Evolutionary conservation across 768 basidiomycete species (phyloP), one percentile per base, ranked within the genome.

Genomic region (Collybia sp.): DNA sequence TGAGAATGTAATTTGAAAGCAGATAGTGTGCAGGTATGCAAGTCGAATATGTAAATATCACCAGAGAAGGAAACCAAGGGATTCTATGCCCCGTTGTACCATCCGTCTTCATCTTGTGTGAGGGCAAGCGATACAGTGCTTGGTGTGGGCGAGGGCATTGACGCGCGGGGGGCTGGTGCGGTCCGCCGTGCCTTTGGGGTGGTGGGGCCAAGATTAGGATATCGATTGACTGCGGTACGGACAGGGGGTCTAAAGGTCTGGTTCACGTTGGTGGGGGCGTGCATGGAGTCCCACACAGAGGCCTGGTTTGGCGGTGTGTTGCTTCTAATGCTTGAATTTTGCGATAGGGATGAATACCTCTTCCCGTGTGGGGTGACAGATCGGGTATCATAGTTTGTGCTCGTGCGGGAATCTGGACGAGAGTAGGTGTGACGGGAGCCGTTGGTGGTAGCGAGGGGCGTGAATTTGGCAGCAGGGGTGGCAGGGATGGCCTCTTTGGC

Each of bases 331-430:
- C 59, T 66, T 12, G 60, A 62, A n/a, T 61, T 55, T 43, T 67
- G 66, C 12, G 66, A 64, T 25, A 60, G 56, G 42, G 50, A 35
- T 25, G 25, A 25, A 25, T 25, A 25, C 25, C 25, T 25, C 43
- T 65, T 70, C 31, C 67, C 69, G 45, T 70, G 75, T 6, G 83
- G 79, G 10, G 80, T 79, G 8, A 63, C 68, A 32, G 76, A 68
- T 13, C 80, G 78, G 13, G 66, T 68, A 33, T 63, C 67, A 55
- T 81, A 81, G 37, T 78, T 58, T 0, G 81, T 83, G 63, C 85
- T 88, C 5, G 82, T 69, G 8, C 88, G 81, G 10, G 88, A 90
- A 58, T 85, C 82, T n/a, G 87, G 83, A 30, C 87, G 82, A 17
- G 76, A 67, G 33, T 75, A 73, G 2, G 72, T 65, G 41, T 74